A percentile compares a stretch with the other conserved stretches of the same genome.
These are phyloP conservation scores for Lecanicillium sp. DNA, from an alignment of 2,329 filamentous ascomycete genomes.

Conservation along the genomic window DNA sequence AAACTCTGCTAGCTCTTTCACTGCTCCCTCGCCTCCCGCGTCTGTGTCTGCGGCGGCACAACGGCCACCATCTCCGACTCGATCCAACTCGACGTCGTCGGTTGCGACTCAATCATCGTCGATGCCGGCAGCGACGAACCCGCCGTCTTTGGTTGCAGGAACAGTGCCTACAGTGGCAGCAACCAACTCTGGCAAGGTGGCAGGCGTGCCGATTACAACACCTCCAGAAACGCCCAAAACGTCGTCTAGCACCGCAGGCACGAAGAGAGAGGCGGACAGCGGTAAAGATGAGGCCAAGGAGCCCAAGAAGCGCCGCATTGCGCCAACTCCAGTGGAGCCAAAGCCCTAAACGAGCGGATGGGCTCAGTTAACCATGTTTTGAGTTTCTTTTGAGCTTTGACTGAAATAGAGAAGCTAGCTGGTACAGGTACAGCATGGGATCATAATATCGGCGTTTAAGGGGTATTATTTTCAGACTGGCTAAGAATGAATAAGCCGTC, in stretches of 20 bases:
- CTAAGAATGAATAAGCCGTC: too few relatives aligned
- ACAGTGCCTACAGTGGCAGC: conserved; percentile 71
- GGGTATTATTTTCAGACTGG: too few relatives aligned
- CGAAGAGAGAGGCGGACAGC: conserved; percentile 49
- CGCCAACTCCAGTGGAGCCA: conserved; percentile 50
- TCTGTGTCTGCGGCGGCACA: conserved; percentile 51
- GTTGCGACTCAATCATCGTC: conserved; percentile 56
- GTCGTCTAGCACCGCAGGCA: conserved; percentile 23
- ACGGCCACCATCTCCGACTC: conserved; percentile 67
- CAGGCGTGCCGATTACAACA: conserved; percentile 68
- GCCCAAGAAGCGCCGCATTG: conserved; percentile 62
- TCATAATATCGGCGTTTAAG: too few relatives aligned
- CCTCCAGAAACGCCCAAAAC: conserved; percentile 76
- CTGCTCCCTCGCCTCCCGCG: conserved; percentile 46
- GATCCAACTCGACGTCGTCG: conserved; percentile 81
- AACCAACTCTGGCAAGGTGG: conserved; percentile 55
- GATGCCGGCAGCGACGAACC: conserved; percentile 19
- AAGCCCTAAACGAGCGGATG: conserved; percentile 9
- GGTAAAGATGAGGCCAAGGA: conserved; percentile 45
- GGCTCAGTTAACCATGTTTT: conserved; percentile 1
- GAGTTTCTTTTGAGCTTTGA: too few relatives aligned
- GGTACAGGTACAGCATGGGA: too few relatives aligned
- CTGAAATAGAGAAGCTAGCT: too few relatives aligned
- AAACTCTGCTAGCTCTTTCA: conserved; percentile 48
- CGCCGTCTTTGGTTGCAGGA: conserved; percentile 57